A percentile compares a stretch with the other conserved stretches of the same genome.
Evolutionary conservation across 2,329 filamentous ascomycete species (phyloP).

Genomic region (Colletotrichum noveboracense): DNA sequence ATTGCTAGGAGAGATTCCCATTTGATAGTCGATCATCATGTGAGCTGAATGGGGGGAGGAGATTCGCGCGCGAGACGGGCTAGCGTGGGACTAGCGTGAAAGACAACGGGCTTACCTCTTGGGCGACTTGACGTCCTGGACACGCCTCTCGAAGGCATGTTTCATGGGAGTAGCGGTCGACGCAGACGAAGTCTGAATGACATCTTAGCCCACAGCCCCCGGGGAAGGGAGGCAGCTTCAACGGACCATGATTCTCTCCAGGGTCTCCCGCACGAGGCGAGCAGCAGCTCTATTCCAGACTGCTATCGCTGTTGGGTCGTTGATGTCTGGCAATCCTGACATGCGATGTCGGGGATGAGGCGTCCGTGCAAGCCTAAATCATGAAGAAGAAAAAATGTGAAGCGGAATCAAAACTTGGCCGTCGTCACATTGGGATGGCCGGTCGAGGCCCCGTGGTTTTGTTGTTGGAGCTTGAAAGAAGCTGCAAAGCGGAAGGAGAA

Average conservation of each 20-base stretch:
- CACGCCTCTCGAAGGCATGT: slow-evolving; percentile 79
- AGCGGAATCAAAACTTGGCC: background rate
- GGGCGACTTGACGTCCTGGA: slow-evolving; percentile 83
- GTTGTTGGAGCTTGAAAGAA: slow-evolving; percentile 8
- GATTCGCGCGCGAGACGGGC: background rate
- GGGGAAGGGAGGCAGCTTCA: slow-evolving; percentile 3
- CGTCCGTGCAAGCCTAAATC: slow-evolving; percentile 10
- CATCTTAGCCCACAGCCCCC: slow-evolving; percentile 20
- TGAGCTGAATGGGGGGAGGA: slow-evolving; percentile 30
- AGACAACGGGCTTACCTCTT: slow-evolving; percentile 75
- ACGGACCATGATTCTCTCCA: slow-evolving; percentile 25
- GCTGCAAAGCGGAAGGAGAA: background rate
- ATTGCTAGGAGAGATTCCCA: slow-evolving; percentile 99
- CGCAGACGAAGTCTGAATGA: slow-evolving; percentile 68
- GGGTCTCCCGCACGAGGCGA: slow-evolving; percentile 23
- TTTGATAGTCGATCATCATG: slow-evolving; percentile 88
- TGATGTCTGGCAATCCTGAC: slow-evolving; percentile 26
- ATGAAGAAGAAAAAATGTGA: background rate
- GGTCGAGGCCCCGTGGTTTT: slow-evolving; percentile 2
- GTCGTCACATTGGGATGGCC: slow-evolving; percentile 19
- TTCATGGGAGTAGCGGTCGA: slow-evolving; percentile 74
- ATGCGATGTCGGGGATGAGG: slow-evolving; percentile 20
- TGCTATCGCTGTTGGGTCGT: slow-evolving; percentile 22
- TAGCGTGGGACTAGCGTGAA: slow-evolving; percentile 7
- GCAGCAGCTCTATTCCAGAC: slow-evolving; percentile 24